These are phyloP conservation scores for Eimeria falciformis DNA, from an alignment of 169 alveolate genomes.

Conservation along the genomic window DNA sequence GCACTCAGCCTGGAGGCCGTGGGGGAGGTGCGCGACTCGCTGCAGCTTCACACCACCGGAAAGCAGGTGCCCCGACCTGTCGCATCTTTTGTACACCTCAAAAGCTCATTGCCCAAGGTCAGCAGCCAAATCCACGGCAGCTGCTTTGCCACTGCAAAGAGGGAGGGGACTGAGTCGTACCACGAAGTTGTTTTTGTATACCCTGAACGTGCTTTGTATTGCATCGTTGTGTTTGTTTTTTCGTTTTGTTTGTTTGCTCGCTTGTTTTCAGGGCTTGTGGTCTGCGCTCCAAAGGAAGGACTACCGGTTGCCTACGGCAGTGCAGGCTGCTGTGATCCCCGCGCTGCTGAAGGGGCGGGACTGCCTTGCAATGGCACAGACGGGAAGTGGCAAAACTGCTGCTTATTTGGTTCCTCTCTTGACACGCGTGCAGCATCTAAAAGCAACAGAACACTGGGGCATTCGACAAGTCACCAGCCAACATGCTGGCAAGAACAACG, in stretches of 20 bases:
- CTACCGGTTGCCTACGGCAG: constrained; percentile 96
- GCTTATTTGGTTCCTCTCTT: constrained; percentile 98
- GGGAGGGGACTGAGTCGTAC: too few species aligned
- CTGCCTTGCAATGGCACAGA: constrained; percentile 95
- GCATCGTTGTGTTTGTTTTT: not conserved
- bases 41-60: constrained; percentile 73
- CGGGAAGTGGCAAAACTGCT: constrained; percentile 99
- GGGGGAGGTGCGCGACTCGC: constrained; percentile 66
- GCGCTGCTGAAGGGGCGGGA: constrained; percentile 96
- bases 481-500: constrained; percentile 22
- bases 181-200: too few species aligned
- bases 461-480: constrained; percentile 1
- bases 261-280: constrained; percentile 53
- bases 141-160: too few species aligned
- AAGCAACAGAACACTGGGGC: constrained; percentile 88
- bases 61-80: constrained; percentile 74
- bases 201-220: not conserved
- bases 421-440: constrained; percentile 93
- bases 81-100: constrained; percentile 73
- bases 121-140: not conserved
- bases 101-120: constrained; percentile 64
- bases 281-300: constrained; percentile 82
- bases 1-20: constrained; percentile 71
- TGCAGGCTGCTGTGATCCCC: constrained; percentile 96
- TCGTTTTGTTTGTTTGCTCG: not conserved